Base-by-base conservation (phyloP, 129 eudicot species). In the Centella asiatica region DNA sequence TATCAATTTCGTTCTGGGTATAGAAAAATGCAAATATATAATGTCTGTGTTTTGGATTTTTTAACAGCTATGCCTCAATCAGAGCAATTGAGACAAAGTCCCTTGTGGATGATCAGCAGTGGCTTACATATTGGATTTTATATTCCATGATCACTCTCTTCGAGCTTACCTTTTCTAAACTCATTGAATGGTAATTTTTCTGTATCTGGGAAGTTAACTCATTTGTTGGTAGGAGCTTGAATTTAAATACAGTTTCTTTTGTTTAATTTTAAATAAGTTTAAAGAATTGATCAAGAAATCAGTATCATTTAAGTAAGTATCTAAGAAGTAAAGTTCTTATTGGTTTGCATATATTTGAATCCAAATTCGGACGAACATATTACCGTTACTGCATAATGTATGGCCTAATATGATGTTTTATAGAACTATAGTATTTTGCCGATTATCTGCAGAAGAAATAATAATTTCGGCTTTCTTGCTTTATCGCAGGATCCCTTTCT, bases 121-220 rank as follows among this genome's bases (percentile, higher is more conserved):
- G 99, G 99, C 99, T 92, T 57, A 92, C 99, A n/a, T 92, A 92
- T 60, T 93, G 99, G 99, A 75, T 93, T 44, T 72, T 93, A 64
- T 87, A 93, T 65, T 93, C 99, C 22, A 75, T 93, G 85, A 87
- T 93, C 26, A 87, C 99, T 31, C 95, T 93, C 37, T 80, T 85
- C 32, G 99, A 93, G 84, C 92, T 93, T 44, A 93, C 99, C 46
- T 93, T 80, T 52, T 79, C 83, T 29, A 74, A 64, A 29, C 78
- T 87, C 55, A 76, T 93, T 53, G 96, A 87, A 57, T 93, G 99
- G 96, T 93, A 71, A 69, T 58, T 36, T 20, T 18, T 4, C 36
- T 51, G 6, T 20, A 54, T 54, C 57, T 24, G 23, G 4, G 2
- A 9, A 2, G 26, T 11, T 24, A 18, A 27, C 22, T 53, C 36